Conservation (phyloP, 2,329 filamentous ascomycete genomes). For the Aspergillus sergii region DNA sequence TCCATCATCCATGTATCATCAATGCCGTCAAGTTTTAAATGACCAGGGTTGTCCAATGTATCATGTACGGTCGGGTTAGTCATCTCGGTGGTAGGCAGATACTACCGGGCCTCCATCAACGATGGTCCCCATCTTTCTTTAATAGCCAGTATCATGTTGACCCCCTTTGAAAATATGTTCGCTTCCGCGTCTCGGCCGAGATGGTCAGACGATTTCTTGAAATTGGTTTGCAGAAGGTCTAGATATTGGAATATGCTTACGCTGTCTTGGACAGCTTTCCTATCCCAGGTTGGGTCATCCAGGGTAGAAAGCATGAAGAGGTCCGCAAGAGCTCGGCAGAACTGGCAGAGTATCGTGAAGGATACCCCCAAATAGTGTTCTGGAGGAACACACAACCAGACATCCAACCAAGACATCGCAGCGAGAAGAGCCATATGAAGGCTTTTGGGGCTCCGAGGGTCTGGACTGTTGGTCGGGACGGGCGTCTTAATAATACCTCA, state of each 20-base stretch:
- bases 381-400: not conserved
- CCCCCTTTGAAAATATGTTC: not conserved
- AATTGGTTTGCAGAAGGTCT: not conserved
- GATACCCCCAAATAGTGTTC: not conserved
- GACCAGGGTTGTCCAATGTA: not conserved
- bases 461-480: not conserved
- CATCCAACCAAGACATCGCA: not conserved
- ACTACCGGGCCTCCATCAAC: not conserved
- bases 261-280: not conserved
- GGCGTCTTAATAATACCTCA: not conserved
- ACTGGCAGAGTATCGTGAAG: not conserved
- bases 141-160: not conserved
- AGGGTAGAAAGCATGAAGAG: not conserved
- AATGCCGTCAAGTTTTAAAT: not conserved
- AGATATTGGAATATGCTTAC: not conserved
- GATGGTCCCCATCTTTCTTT: not conserved
- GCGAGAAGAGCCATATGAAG: not conserved
- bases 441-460: conserved; percentile 4
- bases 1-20: not conserved
- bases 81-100: not conserved
- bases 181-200: not conserved
- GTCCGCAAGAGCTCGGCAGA: not conserved
- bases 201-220: not conserved
- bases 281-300: not conserved
- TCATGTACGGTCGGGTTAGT: not conserved